Base-by-base conservation (phyloP, 352 stramenopile genomes). In the Halophytophthora polymorphica region DNA sequence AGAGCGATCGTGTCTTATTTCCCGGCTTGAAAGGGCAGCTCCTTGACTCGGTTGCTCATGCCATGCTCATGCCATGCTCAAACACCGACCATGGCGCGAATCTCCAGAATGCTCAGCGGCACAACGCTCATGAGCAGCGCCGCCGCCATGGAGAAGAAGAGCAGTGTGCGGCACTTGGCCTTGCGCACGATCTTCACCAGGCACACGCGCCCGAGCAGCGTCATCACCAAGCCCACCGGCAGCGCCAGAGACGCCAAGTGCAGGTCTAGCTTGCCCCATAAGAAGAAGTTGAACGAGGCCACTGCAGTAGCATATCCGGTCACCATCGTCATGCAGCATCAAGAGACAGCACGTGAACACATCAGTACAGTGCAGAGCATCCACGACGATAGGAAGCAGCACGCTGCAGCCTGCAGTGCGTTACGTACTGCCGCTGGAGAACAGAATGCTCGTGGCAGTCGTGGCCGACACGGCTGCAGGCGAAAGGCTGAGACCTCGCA, bases 401-500 rank as follows among this genome's bases (percentile, higher is more conserved):
- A n/a, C n/a, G n/a, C n/a, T n/a, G n/a, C n/a, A n/a, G n/a, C n/a
- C n/a, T n/a, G n/a, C n/a, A n/a, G n/a, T n/a, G n/a, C n/a, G n/a
- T 14, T 10, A 71, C 67, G 45, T 63, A 77, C 67, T 69, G 40
- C 64, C 64, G 31, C 53, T 73, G 38, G 64, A 55, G 57, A 77
- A 77, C 38, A 77, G 58, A 4, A 66, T 64, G 12, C 47, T 41
- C 1, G 55, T 66, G 6, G 90, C 81, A 6, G 83, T 90, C 21
- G 85, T 96, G 14, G 88, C 84, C 3, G 81, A 90, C 15, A 82
- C 77, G 67, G 75, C 64, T 46, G 60, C 60, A 25, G 79, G 77
- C 23, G 70, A 53, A 13, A 97, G 80, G 37, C 91, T 91, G 65
- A 97, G 86, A 18, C 83, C 73, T 15, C 97, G 77, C 77, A 98